These are phyloP conservation scores for Coprinopsis marcescibilis DNA, from an alignment of 768 basidiomycete species.

Conservation along the genomic window DNA sequence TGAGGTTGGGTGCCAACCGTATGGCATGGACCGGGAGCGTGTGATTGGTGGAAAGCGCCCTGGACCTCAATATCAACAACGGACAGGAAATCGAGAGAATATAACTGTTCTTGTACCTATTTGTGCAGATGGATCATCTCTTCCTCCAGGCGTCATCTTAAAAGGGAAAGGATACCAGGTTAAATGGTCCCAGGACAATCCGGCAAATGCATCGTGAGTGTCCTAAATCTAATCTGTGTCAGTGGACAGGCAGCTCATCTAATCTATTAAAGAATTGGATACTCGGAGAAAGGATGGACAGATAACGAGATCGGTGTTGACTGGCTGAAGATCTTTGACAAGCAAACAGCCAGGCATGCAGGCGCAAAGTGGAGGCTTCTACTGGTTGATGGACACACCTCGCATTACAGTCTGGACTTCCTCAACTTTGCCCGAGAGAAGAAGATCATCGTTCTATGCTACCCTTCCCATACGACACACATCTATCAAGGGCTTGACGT, in stretches of 20 bases:
- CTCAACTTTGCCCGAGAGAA: conserved; percentile 30
- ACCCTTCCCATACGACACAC: conserved; percentile 41
- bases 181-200: conserved; percentile 36
- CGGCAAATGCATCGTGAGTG: conserved; percentile 33
- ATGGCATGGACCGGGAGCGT: conserved; percentile 16
- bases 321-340: conserved; percentile 36
- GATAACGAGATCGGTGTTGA: conserved; percentile 29
- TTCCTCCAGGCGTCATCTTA: conserved; percentile 34
- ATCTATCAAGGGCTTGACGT: conserved; percentile 41
- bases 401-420: conserved; percentile 33
- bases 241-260: conserved; percentile 7
- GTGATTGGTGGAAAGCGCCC: conserved; percentile 23
- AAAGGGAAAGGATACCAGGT: conserved; percentile 30
- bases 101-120: conserved; percentile 32
- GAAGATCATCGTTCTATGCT: conserved; percentile 37
- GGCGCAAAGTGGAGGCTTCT: conserved; percentile 25
- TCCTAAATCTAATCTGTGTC: not conserved
- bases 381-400: conserved; percentile 42
- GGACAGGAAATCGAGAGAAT: conserved; percentile 25
- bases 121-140: conserved; percentile 31
- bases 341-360: conserved; percentile 30
- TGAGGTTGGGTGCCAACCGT: conserved; percentile 12
- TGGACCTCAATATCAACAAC: conserved; percentile 25
- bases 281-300: conserved; percentile 33
- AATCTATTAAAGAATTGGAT: conserved; percentile 20